Evolutionary conservation across 2,329 filamentous ascomycete genomes (phyloP), one percentile per base, ranked within the genome.

Genomic region (Colletotrichum melonis): DNA sequence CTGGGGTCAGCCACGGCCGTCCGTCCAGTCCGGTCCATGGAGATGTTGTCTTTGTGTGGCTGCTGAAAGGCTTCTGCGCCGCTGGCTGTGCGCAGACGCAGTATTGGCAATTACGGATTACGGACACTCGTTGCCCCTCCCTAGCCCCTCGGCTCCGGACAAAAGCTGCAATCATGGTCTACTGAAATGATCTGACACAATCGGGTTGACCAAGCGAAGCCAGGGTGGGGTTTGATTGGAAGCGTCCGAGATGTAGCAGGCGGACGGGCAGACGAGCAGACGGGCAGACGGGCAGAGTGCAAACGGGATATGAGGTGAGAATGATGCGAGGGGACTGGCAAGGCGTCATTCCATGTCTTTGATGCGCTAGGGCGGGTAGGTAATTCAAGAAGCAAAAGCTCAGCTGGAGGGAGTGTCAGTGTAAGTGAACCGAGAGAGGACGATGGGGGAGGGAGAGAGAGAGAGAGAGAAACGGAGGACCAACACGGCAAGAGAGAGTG

Each of bases 291-390:
- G 19, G 16, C n/a, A 72, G 26, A 42, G 65, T 54, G 64, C 62
- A 67, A 28, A 68, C 16, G 2, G 38, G 59, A 59, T 52, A 58
- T 64, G 46, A 70, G 58, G n/a, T 63, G 42, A 63, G 42, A 16
- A 35, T 52, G 62, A 38, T 55, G 57, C 12, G 58, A 30, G 57
- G 58, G 32, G 63, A 62, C 55, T 49, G 63, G 67, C 68, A 56
- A 71, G 68, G 63, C 69, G 63, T 49, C 58, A 60, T 69, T 72
- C 66, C 54, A 54, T 72, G 66, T 72, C 70, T 72, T 62, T 55
- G 59, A 64, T 46, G 32, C 67, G 42, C 66, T 59, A 52, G 22
- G 59, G 38, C 54, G 35, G 30, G 66, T 32, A 54, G 30, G 70
- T 26, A 54, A 64, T 28, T 49, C 42, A 22, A 22, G 42, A 49